Evolutionary conservation across 2,329 filamentous ascomycete species (phyloP).

Genomic region (Fusarium coicis): DNA sequence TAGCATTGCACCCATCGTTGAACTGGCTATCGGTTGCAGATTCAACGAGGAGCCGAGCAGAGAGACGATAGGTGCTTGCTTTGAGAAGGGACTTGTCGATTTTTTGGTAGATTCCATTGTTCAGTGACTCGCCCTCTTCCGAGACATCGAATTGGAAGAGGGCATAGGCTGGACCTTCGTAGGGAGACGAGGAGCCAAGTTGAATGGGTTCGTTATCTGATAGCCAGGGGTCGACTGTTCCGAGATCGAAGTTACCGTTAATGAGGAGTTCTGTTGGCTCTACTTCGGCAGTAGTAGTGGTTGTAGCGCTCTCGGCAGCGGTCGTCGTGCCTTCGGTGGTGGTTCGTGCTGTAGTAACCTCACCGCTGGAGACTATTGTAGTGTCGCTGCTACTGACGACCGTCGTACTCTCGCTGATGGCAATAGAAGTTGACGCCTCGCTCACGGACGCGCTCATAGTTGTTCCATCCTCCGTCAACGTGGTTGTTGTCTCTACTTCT

Average conservation of each 20-base stretch:
- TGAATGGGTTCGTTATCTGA: not conserved
- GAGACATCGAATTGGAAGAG: not conserved
- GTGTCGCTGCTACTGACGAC: not conserved
- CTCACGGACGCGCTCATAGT: not conserved
- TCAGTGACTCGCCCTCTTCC: rapidly evolving
- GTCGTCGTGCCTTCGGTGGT: not conserved
- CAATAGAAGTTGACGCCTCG: not conserved
- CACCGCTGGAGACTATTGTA: rapidly evolving
- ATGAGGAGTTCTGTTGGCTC: not conserved
- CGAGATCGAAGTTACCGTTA: not conserved
- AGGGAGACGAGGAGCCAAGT: not conserved
- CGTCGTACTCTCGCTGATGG: not conserved
- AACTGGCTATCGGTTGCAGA: rapidly evolving
- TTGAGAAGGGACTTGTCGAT: not conserved
- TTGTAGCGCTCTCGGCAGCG: not conserved
- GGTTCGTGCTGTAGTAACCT: not conserved
- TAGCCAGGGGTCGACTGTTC: not conserved
- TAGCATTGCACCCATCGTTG: not conserved
- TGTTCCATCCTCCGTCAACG: not conserved
- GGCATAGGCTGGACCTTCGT: not conserved
- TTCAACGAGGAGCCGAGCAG: not conserved
- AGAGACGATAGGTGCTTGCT: rapidly evolving
- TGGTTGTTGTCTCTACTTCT: not conserved
- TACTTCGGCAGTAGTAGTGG: not conserved
- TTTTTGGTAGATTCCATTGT: not conserved